Base-by-base conservation (phyloP, 192 early-diverging fungal species). In the Linnemannia hyalina region DNA sequence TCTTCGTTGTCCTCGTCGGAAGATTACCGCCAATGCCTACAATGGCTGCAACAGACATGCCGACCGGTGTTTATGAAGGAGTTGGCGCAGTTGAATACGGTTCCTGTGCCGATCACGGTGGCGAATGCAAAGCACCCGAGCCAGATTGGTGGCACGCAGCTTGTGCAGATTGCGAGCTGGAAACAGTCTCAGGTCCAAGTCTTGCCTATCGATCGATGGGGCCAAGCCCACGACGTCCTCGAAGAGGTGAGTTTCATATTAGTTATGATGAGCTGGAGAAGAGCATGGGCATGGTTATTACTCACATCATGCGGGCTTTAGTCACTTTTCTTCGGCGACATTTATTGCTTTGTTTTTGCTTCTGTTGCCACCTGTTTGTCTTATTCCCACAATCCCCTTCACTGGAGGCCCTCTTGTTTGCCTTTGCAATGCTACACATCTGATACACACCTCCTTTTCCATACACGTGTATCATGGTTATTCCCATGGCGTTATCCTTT, bases 161-260 rank as follows among this genome's bases (percentile, higher is more conserved):
- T 74, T 55, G 83, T 85, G 6, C 79, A 79, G 47, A 52, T 85
- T 22, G 83, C 83, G 11, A 80, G n/a, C 22, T 85, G 78, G 78
- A 85, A 85, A 52, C 68, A 80, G 4, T 70, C 57, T 1, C 78
- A 77, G 49, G 78, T 85, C 60, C 83, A 85, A 20, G 32, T 85
- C 69, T 23, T 85, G 70, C 83, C 83, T 11, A 75, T 85, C 44
- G 83, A 85, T 44, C 74, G 83, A 44, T 85, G 83, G 83, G 83
- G 83, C 8, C 54, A 60, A 15, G 78, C 83, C 15, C 68, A 85
- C 40, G 83, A 85, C 6, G 83, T 85, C 26, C 78, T 85, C 44
- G 73, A 75, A 20, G 83, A 85, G 83, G 83, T 85, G 75, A 77
- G 75, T 29, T 26, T 29, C 6, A 23, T 55, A 18, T 54, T 69